Conservation (phyloP, 345 rosid species). For the Anacardium occidentale region DNA sequence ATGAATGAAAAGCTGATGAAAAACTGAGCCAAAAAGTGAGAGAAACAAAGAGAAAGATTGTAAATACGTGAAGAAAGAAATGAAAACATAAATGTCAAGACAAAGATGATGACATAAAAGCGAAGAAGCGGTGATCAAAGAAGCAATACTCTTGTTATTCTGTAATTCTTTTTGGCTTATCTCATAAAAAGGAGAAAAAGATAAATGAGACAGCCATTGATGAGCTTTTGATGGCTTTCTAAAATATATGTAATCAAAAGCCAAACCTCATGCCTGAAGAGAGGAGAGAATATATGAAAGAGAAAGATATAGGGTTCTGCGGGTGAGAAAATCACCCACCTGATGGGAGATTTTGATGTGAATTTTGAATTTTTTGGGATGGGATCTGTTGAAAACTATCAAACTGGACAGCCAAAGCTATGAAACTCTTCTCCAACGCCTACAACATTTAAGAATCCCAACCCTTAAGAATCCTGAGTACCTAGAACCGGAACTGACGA, state of each 20-base stretch:
- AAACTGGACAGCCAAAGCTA: too few relatives aligned
- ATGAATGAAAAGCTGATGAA: slow-evolving; percentile 27
- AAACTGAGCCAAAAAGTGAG: slow-evolving; percentile 19
- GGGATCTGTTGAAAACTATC: too few relatives aligned
- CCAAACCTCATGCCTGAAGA: slow-evolving; percentile 53
- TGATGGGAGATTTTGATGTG: too few relatives aligned
- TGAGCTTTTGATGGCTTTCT: slow-evolving; percentile 30
- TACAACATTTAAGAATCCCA: too few relatives aligned
- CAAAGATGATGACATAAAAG: slow-evolving; percentile 25
- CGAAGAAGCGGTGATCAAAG: slow-evolving; percentile 8
- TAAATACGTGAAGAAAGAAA: slow-evolving; percentile 3
- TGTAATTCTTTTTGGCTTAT: not conserved
- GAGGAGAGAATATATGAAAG: slow-evolving; percentile 6
- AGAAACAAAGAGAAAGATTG: slow-evolving; percentile 28
- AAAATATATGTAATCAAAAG: slow-evolving; percentile 45
- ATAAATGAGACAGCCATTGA: slow-evolving; percentile 41
- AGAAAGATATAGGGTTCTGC: slow-evolving; percentile 14
- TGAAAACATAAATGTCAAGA: slow-evolving; percentile 19
- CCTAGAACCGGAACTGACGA: too few relatives aligned
- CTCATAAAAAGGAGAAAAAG: too few relatives aligned
- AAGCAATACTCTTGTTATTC: slow-evolving; percentile 9
- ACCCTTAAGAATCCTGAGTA: too few relatives aligned
- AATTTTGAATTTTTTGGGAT: too few relatives aligned
- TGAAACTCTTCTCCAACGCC: too few relatives aligned
- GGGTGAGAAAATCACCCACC: too few relatives aligned